Evolutionary conservation across 2,329 filamentous ascomycete genomes (phyloP), one percentile per base, ranked within the genome.

Genomic region (Neofusicoccum kwambonambiense): DNA sequence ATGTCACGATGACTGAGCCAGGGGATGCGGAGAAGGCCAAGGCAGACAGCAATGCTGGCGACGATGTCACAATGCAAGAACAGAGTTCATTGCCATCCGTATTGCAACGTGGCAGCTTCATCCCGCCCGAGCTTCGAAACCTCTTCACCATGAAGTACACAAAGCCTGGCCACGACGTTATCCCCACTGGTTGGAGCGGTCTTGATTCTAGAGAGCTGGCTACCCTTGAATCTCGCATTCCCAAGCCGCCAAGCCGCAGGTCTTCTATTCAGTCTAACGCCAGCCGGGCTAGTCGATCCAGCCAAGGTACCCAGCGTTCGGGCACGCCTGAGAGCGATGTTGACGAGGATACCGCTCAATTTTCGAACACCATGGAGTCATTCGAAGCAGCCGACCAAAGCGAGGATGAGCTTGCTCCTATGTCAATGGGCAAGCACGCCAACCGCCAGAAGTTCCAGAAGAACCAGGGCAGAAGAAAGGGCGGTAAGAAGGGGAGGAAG

Each of bases 1-100:
- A 97, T 73, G 89, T 99, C 15, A 91, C 90, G 0, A 93, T 97
- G 89, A 88, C 87, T 62, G 89, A 92, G 70, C 80, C 81, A 2
- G 73, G 73, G 15, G 80, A 83, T 65, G 68, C 70, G 4, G 62
- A 68, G 19, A 39, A 66, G 22, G 65, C 68, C 27, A 69, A 73
- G 69, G 51, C 67, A 8, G 69, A 70, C 50, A 67, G 69, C 12
- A 27, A 71, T 12, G 71, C 75, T 2, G 70, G 74, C 22, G 39
- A 47, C 19, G 64, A 65, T 34, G 49, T 65, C 12, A 76, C 75
- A 45, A 72, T 72, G 67, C 67, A 68, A 63, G 41, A 74, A 69
- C 80, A 83, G 34, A 54, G 45, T 27, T 39, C 44, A n/a, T 19
- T 52, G 42, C 86, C 67, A 84, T 3, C 80, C 77, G 68, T 92